Base-by-base conservation (phyloP, 495 filamentous ascomycete species). In the Penicillium flavigenum region DNA sequence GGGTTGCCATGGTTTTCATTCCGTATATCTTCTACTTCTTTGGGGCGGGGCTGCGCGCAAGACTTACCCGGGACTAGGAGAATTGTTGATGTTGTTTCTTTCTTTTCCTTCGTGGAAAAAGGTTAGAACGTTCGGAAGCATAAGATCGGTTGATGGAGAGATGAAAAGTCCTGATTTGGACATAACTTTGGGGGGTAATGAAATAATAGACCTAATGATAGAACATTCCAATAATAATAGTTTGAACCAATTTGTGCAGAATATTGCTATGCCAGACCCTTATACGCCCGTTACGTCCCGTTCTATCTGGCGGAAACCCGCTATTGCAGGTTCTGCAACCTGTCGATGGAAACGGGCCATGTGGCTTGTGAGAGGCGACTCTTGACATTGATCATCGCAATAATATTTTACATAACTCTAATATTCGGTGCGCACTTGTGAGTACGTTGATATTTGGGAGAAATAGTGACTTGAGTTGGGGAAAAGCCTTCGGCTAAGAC, bases 1-100 rank as follows among this genome's bases (percentile, higher is more conserved):
- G 76, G 0, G 60, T 85, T 22, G 76, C 63, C 0, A 69, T 85
- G 56, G 71, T 76, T 44, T 72, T 81, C 6, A 76, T 78, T 47
- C 75, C 74, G 4, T 70, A 72, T 56, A 55, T 80, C 22, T 75
- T 86, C 42, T 73, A 65, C 38, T 16, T 60, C 11, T 73, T 61
- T 57, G 70, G 70, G 0, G 60, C 11, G 6, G 59, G 54, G 27
- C 44, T 73, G 22, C 51, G 70, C 0, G 68, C 61, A 8, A 70
- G 48, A 47, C 34, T 72, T 2, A 59, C n/a, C 14, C 55, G 42
- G 17, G 32, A 52, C 10, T 66, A 39, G 10, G 42, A 46, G 5
- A n/a, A 2, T 7, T 16, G 34, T 3, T 38, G 2, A 1, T 17
- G 24, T 1, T 26, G 5, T 26, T 26, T 0, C n/a, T 39, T 4